phyloP scores from a whole-genome alignment of 371 early-diverging fungal species.

The Parasitella parasitica region DNA sequence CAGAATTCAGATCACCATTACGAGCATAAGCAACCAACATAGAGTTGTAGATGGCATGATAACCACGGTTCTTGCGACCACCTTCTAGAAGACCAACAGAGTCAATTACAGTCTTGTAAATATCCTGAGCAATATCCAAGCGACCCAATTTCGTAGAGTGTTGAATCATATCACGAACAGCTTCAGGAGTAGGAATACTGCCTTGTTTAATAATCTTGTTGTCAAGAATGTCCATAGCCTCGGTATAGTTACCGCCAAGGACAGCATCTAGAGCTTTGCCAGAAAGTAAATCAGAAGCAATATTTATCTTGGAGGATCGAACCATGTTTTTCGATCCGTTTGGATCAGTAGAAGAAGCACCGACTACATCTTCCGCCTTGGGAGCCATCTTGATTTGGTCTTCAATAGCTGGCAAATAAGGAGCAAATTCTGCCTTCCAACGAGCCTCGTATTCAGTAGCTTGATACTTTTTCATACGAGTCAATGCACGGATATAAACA shows the following conservation, averaged over 20 bases:
- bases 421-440: conserved; percentile 37
- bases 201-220: conserved; percentile 33
- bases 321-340: neutral
- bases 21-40: conserved; percentile 60
- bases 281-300: conserved; percentile 27
- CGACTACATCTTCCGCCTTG: neutral
- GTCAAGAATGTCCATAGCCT: conserved; percentile 26
- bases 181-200: conserved; percentile 37
- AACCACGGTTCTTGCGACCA: conserved; percentile 13
- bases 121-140: conserved; percentile 21
- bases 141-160: conserved; percentile 26
- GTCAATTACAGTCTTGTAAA: conserved; percentile 31
- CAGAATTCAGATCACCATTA: conserved; percentile 34
- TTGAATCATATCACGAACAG: conserved; percentile 46
- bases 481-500: conserved; percentile 23
- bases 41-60: conserved; percentile 38
- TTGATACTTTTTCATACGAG: conserved; percentile 25
- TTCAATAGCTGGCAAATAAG: conserved; percentile 14
- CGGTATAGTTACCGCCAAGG: conserved; percentile 26
- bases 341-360: neutral
- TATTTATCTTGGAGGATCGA: neutral
- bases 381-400: conserved; percentile 2
- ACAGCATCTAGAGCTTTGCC: conserved; percentile 30
- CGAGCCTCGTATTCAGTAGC: conserved; percentile 26
- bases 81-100: conserved; percentile 16